These are phyloP conservation scores for Aspergillus ruber DNA, from an alignment of 2,329 filamentous ascomycete genomes.

Conservation along the genomic window DNA sequence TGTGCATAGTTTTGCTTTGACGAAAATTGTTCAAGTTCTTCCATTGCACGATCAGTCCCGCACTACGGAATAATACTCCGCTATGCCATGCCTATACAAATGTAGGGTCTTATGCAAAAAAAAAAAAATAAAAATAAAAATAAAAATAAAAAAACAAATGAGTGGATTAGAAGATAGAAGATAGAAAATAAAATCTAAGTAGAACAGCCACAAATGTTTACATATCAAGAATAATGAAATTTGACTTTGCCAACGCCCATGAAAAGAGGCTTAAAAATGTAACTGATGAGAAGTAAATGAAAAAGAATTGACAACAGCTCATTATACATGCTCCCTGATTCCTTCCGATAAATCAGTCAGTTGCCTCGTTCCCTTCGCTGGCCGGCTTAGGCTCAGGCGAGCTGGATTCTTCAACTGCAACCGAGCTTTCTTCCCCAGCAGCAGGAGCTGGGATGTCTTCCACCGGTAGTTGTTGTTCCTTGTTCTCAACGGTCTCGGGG, in stretches of 20 bases:
- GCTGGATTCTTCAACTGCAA: constrained; percentile 24
- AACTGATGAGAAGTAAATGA: constrained; percentile 2
- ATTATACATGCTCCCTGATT: constrained; percentile 14
- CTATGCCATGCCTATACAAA: not conserved
- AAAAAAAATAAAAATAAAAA: not conserved
- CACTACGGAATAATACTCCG: too few relatives aligned
- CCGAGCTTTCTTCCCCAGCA: constrained; percentile 32
- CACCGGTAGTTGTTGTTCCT: constrained; percentile 27
- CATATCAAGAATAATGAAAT: not conserved
- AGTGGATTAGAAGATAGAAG: too few relatives aligned
- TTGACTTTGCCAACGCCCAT: not conserved
- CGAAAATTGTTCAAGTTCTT: constrained; percentile 23
- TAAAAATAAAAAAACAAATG: not conserved
- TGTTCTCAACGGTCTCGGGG: constrained; percentile 47
- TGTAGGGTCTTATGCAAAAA: not conserved
- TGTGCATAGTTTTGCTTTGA: constrained; percentile 29
- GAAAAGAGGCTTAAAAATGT: not conserved
- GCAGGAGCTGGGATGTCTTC: constrained; percentile 36
- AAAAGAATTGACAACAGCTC: constrained; percentile 9
- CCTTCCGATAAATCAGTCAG: constrained; percentile 20
- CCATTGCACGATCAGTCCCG: constrained; percentile 14
- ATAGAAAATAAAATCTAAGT: constrained; percentile 5
- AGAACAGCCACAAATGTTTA: constrained; percentile 6
- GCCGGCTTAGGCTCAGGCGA: constrained; percentile 40
- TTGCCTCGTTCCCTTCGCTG: constrained; percentile 44